These are phyloP conservation scores for Wickerhamomyces kurtzmanii DNA, from an alignment of 805 yeast species.

Conservation along the genomic window DNA sequence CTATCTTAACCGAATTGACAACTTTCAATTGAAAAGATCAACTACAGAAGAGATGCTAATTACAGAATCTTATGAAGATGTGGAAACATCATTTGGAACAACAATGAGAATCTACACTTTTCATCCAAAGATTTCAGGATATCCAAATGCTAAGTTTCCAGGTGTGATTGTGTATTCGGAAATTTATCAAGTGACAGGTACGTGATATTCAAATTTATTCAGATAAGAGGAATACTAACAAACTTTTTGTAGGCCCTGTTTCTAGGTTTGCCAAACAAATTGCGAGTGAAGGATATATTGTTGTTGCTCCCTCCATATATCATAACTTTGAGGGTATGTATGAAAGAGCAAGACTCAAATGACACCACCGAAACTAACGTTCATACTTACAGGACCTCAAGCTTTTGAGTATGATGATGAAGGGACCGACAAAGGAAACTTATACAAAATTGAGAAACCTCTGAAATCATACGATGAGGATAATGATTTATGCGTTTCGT, in stretches of 20 bases:
- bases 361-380: background rate
- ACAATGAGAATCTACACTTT: constrained; percentile 55
- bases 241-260: too few species aligned
- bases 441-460: constrained; percentile 56
- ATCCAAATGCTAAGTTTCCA: constrained; percentile 74
- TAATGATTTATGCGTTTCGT: constrained; percentile 51
- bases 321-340: constrained; percentile 63
- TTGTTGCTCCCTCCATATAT: constrained; percentile 71
- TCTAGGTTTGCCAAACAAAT: constrained; percentile 67
- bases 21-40: too few species aligned
- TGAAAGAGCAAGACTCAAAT: background rate
- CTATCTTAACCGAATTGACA: too few species aligned
- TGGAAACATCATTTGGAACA: constrained; percentile 55
- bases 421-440: constrained; percentile 72
- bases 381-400: constrained; percentile 31
- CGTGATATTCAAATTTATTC: too few species aligned
- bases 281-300: constrained; percentile 73
- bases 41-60: constrained; percentile 42
- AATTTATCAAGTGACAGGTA: constrained; percentile 78
- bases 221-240: too few species aligned
- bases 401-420: constrained; percentile 59
- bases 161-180: constrained; percentile 75
- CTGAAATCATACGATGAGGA: constrained; percentile 72
- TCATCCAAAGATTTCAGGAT: constrained; percentile 61
- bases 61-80: constrained; percentile 55